Evolutionary conservation across 768 basidiomycete genomes (phyloP).

Genomic region (Cantharellus anzutake): DNA sequence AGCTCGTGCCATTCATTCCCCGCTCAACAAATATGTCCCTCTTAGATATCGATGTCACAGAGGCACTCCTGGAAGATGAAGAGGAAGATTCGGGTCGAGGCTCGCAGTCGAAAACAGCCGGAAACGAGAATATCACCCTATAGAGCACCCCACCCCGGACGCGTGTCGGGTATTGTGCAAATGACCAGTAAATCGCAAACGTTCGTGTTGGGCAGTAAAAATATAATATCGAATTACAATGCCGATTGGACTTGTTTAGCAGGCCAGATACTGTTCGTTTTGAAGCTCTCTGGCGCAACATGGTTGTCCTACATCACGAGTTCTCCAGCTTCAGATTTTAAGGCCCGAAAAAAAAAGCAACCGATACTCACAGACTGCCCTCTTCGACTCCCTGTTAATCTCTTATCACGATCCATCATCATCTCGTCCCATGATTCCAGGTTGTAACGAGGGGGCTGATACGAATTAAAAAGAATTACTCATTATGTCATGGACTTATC

Average conservation of each 20-base stretch:
- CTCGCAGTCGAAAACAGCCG: neutral
- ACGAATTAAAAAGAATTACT: neutral
- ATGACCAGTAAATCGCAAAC: neutral
- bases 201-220: neutral
- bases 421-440: conserved; percentile 84
- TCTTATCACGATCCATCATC: conserved; percentile 87
- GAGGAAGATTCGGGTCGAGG: neutral
- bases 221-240: neutral
- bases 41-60: neutral
- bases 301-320: conserved; percentile 36
- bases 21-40: neutral
- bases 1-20: neutral
- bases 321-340: neutral
- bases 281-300: conserved; percentile 46
- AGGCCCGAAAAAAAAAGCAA: neutral
- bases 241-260: conserved; percentile 26
- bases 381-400: conserved; percentile 69
- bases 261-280: conserved; percentile 56
- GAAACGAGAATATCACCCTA: neutral
- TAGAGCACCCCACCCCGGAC: neutral
- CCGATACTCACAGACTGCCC: conserved; percentile 57
- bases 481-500: conserved; percentile 4
- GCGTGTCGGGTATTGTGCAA: neutral
- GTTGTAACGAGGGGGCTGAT: conserved; percentile 63
- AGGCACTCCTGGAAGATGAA: neutral